Evolutionary conservation across 2,329 filamentous ascomycete species (phyloP), one percentile per base, ranked within the genome.

Genomic region (Claviceps sp.): DNA sequence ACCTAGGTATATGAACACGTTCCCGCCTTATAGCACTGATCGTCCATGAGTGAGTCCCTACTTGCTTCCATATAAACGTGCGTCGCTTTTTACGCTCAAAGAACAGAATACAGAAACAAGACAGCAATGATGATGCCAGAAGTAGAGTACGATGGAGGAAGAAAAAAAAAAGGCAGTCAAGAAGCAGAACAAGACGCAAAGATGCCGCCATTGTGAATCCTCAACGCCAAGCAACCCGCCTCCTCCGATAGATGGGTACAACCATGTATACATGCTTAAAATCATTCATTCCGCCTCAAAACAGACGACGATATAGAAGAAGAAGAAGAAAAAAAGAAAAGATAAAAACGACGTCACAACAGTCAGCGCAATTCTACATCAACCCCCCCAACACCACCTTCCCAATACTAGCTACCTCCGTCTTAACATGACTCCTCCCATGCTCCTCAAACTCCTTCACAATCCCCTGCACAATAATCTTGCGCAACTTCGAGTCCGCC

Each of bases 371-470:
- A 34, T 11, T n/a, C 67, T 63, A 80, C 78, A 96, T 83, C 58
- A 97, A 71, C 1, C 91, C 93, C 2, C 89, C 88, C 1, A 97
- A 69, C 2, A 97, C 89, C 34, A 96, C 85, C 66, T 88, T 93
- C 48, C 88, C 87, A 40, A 98, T 80, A 37, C 86, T 89, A 1
- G 83, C 83, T 47, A 97, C 75, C 70, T 98, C 93, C 13, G 78
- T 79, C 69, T 85, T 91, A 34, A 88, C 79, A 9, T 85, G 83
- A 45, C 73, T 74, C 45, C 91, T 75, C 64, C 86, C 93, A 20
- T 81, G 80, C 53, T 96, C 91, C 66, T 97, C 93, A 65, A 97
- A 96, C 63, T 98, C 93, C 58, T 89, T 83, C 47, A 96, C 84
- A 1, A 94, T 80, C 5, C 86, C 86, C 46, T 88, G 83, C 1